Evolutionary conservation across 805 yeast genomes (phyloP).

Genomic region (Metschnikowia continentalis): DNA sequence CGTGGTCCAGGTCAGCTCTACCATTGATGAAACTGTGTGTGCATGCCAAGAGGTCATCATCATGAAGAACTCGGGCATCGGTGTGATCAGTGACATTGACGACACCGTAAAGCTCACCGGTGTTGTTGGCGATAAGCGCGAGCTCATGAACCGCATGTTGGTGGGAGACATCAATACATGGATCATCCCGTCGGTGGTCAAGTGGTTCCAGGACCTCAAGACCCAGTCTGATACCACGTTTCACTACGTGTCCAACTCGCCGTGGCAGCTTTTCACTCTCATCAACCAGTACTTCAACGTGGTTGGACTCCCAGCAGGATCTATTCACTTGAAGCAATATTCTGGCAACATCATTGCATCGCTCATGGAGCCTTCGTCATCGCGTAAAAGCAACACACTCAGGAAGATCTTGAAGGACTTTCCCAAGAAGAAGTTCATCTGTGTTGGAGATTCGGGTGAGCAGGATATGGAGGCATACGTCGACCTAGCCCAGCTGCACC

Average conservation of each 20-base stretch:
- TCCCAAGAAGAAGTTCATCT: slow-evolving; percentile 69
- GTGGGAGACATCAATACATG: slow-evolving; percentile 63
- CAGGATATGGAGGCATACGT: slow-evolving; percentile 89
- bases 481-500: slow-evolving; percentile 58
- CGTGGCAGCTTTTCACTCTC: slow-evolving; percentile 77
- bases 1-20: slow-evolving; percentile 47
- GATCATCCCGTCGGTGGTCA: slow-evolving; percentile 67
- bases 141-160: slow-evolving; percentile 73
- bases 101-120: slow-evolving; percentile 93
- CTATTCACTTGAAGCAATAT: slow-evolving; percentile 84
- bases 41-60: slow-evolving; percentile 43
- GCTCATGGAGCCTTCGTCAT: slow-evolving; percentile 81
- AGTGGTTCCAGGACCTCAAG: slow-evolving; percentile 60
- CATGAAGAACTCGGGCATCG: slow-evolving; percentile 50
- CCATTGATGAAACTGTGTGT: slow-evolving; percentile 44
- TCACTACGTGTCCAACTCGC: slow-evolving; percentile 94
- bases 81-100: slow-evolving; percentile 86
- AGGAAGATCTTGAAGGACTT: slow-evolving; percentile 65
- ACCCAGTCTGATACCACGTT: slow-evolving; percentile 49
- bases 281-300: slow-evolving; percentile 53
- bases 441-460: slow-evolving; percentile 96
- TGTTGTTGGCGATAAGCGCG: slow-evolving; percentile 81
- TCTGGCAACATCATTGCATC: slow-evolving; percentile 77
- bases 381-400: slow-evolving; percentile 68
- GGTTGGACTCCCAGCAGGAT: slow-evolving; percentile 68